Percentiles rank a stretch among this genome's conserved stretches.
Evolutionary conservation across 768 basidiomycete species (phyloP).

Genomic region (Lanmaoa rubissima): DNA sequence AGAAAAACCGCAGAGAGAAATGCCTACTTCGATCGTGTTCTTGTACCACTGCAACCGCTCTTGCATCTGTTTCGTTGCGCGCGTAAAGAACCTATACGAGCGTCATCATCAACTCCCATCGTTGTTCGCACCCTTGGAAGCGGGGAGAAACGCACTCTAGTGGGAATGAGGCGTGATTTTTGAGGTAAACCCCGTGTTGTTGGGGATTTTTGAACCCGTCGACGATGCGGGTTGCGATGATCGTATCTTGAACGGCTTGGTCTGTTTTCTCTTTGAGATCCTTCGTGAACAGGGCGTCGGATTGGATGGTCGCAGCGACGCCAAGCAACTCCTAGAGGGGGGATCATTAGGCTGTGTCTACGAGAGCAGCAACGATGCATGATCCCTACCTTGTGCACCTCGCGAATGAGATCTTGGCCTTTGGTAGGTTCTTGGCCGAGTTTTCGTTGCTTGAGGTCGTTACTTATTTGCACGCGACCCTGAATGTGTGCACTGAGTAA

Average conservation of each 20-base stretch:
- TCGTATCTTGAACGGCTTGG: slow-evolving; percentile 77
- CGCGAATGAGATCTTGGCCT: slow-evolving; percentile 65
- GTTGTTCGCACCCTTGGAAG: background rate
- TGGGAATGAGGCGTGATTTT: slow-evolving; percentile 79
- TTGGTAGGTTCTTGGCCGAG: slow-evolving; percentile 73
- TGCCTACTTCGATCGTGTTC: slow-evolving; percentile 68
- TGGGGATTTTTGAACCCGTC: slow-evolving; percentile 79
- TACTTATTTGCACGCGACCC: slow-evolving; percentile 76
- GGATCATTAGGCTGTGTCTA: background rate
- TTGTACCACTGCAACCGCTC: slow-evolving; percentile 78
- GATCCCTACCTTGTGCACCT: slow-evolving; percentile 58
- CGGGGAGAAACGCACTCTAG: slow-evolving; percentile 55
- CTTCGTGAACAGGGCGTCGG: slow-evolving; percentile 62
- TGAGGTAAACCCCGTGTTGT: slow-evolving; percentile 64
- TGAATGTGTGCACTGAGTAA: slow-evolving; percentile 63
- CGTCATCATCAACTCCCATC: background rate
- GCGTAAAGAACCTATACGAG: slow-evolving; percentile 59
- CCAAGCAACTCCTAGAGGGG: slow-evolving; percentile 60
- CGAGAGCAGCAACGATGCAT: background rate
- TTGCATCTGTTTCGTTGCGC: slow-evolving; percentile 69
- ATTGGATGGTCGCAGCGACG: slow-evolving; percentile 58
- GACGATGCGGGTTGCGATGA: slow-evolving; percentile 70
- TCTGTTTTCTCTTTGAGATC: slow-evolving; percentile 76
- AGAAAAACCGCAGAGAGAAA: background rate
- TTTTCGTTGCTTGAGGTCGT: slow-evolving; percentile 73